These are phyloP conservation scores for Fremontodendron californicum DNA, from an alignment of 345 rosid genomes.

Conservation along the genomic window DNA sequence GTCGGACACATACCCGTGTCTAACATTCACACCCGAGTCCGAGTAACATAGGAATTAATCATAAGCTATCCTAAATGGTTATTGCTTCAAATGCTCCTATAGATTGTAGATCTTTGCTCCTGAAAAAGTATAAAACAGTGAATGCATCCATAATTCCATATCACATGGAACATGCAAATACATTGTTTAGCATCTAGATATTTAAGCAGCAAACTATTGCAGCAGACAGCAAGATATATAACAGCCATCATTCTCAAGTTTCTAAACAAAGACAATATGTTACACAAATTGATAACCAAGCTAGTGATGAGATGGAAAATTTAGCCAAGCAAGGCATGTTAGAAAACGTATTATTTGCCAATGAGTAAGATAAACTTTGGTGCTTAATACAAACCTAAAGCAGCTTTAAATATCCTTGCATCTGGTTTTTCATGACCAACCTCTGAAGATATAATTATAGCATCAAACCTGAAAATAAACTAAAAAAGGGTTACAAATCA, in stretches of 20 bases:
- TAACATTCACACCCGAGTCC: too few species aligned
- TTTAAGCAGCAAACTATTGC: neutral
- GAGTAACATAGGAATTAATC: too few species aligned
- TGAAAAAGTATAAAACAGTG: neutral
- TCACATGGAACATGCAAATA: neutral
- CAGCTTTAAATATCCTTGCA: conserved; percentile 60
- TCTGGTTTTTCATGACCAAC: conserved; percentile 84
- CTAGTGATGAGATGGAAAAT: neutral
- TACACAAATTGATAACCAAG: neutral
- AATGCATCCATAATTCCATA: neutral
- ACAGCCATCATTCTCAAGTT: neutral
- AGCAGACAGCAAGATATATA: neutral
- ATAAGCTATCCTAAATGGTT: neutral
- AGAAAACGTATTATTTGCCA: conserved; percentile 2
- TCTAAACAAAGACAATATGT: neutral
- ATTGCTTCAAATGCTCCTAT: neutral
- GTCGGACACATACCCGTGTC: too few species aligned
- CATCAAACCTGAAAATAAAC: conserved; percentile 58
- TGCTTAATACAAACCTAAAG: conserved; percentile 50
- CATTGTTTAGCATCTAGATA: neutral
- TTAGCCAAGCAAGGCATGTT: neutral
- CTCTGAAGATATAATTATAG: conserved; percentile 77
- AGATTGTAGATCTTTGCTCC: neutral
- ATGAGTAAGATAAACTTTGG: neutral
- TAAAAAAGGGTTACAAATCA: neutral